phyloP scores from a whole-genome alignment of 257 asterid genomes.

The Forsythia suspensa region DNA sequence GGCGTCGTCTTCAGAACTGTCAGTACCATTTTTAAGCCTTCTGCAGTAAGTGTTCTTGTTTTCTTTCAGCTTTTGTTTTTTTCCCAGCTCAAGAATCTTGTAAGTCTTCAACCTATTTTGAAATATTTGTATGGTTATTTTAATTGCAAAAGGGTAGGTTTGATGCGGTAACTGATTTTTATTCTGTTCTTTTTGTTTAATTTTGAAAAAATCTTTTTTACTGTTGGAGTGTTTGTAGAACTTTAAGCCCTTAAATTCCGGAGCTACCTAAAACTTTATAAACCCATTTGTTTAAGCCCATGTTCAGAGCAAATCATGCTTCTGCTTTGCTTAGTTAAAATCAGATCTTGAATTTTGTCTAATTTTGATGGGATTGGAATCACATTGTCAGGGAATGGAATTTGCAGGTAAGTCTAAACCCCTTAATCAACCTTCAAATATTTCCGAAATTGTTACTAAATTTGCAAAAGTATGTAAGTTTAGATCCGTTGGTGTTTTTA shows the following conservation, averaged over 20 bases:
- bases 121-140: not conserved
- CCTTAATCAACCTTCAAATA: conserved; percentile 48
- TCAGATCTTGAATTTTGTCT: conserved; percentile 33
- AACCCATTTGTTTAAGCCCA: conserved; percentile 26
- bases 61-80: conserved; percentile 10
- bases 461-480: conserved; percentile 51
- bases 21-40: conserved; percentile 25
- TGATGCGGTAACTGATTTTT: conserved; percentile 10
- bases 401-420: conserved; percentile 46
- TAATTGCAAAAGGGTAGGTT: conserved; percentile 17
- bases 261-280: conserved; percentile 17
- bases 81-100: conserved; percentile 20
- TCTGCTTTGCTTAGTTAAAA: conserved; percentile 29
- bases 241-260: conserved; percentile 26
- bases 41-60: conserved; percentile 21
- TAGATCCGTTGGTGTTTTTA: conserved; percentile 77
- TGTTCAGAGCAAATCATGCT: conserved; percentile 45
- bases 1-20: conserved; percentile 33
- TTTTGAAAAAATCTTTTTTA: conserved; percentile 1
- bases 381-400: conserved; percentile 42
- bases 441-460: conserved; percentile 49
- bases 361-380: conserved; percentile 43
- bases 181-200: conserved; percentile 9
- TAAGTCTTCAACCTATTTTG: not conserved
- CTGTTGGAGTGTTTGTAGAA: not conserved